phyloP scores from a whole-genome alignment of 78 protist species.

The Anaeramoeba ignava region DNA sequence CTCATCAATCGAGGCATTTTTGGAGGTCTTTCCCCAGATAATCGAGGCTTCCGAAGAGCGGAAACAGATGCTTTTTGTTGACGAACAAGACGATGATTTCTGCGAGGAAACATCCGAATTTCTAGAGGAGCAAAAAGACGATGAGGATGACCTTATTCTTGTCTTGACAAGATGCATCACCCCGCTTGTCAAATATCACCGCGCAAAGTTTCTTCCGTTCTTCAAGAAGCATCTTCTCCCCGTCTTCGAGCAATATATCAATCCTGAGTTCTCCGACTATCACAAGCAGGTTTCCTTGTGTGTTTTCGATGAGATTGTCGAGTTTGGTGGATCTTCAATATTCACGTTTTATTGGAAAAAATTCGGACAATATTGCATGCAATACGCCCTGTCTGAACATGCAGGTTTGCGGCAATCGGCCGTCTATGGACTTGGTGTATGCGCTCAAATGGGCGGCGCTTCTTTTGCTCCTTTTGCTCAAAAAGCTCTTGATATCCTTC shows the following conservation, averaged over 20 bases:
- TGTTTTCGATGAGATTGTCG: conserved; percentile 57
- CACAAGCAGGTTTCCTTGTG: conserved; percentile 55
- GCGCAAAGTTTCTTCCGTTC: neutral
- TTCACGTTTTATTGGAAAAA: neutral
- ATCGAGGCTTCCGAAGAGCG: neutral
- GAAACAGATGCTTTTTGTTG: neutral
- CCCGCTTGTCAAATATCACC: neutral
- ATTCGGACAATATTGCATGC: neutral
- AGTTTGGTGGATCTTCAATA: conserved; percentile 23
- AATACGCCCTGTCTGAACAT: neutral
- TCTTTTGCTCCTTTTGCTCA: conserved; percentile 12
- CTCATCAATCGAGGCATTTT: too few relatives aligned
- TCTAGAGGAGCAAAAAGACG: conserved; percentile 9
- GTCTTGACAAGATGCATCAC: neutral
- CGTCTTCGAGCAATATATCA: neutral
- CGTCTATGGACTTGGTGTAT: conserved; percentile 55
- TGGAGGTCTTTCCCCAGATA: neutral
- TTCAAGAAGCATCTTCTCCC: neutral
- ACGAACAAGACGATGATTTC: conserved; percentile 9
- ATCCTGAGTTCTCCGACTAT: neutral
- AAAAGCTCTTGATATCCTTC: too few relatives aligned
- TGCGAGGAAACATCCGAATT: too few relatives aligned
- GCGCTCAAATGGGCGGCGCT: conserved; percentile 45
- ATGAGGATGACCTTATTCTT: neutral
- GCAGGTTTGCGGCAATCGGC: conserved; percentile 54